These are phyloP conservation scores for Coniella vitis DNA, from an alignment of 2,329 filamentous ascomycete genomes.

Conservation along the genomic window DNA sequence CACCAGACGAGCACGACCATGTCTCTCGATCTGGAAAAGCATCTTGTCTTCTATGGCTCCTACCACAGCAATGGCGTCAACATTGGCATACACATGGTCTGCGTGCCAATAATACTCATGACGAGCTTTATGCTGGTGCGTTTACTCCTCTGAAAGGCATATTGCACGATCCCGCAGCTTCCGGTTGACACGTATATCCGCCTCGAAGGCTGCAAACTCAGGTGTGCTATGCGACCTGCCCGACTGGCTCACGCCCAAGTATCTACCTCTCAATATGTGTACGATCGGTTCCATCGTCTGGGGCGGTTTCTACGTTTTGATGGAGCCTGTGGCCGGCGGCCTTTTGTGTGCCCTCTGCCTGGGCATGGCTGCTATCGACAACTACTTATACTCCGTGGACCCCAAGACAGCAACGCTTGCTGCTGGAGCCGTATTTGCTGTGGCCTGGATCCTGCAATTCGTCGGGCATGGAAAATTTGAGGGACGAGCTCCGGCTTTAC, in stretches of 20 bases:
- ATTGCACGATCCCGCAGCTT: background rate
- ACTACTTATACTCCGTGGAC: conserved; percentile 61
- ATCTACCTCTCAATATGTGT: conserved; percentile 59
- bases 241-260: conserved; percentile 58
- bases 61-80: conserved; percentile 78
- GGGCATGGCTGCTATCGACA: conserved; percentile 64
- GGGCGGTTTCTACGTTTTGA: conserved; percentile 74
- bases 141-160: conserved; percentile 9
- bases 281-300: conserved; percentile 63
- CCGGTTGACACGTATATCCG: background rate
- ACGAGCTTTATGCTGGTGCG: conserved; percentile 66
- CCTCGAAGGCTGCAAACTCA: conserved; percentile 50
- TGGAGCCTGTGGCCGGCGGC: conserved; percentile 88
- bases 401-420: conserved; percentile 42
- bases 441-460: conserved; percentile 85
- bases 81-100: conserved; percentile 70
- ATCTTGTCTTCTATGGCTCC: conserved; percentile 76
- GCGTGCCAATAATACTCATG: conserved; percentile 69
- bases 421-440: conserved; percentile 62
- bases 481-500: conserved; percentile 75
- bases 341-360: conserved; percentile 71
- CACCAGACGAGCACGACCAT: conserved; percentile 28
- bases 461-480: conserved; percentile 87
- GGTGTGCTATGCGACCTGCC: conserved; percentile 59
- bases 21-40: conserved; percentile 73